Evolutionary conservation across 2,329 filamentous ascomycete species (phyloP), one percentile per base, ranked within the genome.

Genomic region (Fusarium camptoceras): DNA sequence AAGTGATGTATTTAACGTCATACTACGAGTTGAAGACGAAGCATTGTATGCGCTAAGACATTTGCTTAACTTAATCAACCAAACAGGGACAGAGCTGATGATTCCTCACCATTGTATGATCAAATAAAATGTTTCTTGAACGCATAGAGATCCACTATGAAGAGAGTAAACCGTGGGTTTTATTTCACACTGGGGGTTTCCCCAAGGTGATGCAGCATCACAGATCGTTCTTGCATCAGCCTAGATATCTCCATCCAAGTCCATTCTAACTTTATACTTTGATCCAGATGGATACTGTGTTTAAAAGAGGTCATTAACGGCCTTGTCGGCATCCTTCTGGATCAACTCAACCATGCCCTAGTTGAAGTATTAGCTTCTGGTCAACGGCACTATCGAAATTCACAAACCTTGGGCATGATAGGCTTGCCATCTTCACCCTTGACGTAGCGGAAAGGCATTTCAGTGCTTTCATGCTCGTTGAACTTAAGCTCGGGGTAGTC

Each of bases 381-480:
- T 22, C 27, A 14, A 14, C 11, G 31, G n/a, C 14, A 28, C 16
- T 24, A 8, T 30, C 9, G 24, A 8, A 20, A 8, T 30, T 12
- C 14, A 55, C 78, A 54, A 46, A 97, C 94, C 83, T 92, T 87
- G 24, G 96, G 96, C 94, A 99, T 97, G 62, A 98, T 90, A 2
- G 94, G 93, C 72, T 93, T 85, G 46, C 92, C 94, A 59, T 92
- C 84, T 14, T 88, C 83, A 54, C 87, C 90, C 77, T 88, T 91
- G 53, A 99, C 94, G 78, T 99, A 99, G 73, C 96, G 93, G 81
- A 99, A 99, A 1, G 96, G 96, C 96, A 99, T 98, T 80, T 97
- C 87, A 1, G 94, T 97, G 79, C 92, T 96, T 82, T 99, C 96
- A 76, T 97, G 91, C 78, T 96, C 91, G 79, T 93, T 93, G 79